Evolutionary conservation across 164 flowering plant species (phyloP).

Genomic region (Litsea cubeba): DNA sequence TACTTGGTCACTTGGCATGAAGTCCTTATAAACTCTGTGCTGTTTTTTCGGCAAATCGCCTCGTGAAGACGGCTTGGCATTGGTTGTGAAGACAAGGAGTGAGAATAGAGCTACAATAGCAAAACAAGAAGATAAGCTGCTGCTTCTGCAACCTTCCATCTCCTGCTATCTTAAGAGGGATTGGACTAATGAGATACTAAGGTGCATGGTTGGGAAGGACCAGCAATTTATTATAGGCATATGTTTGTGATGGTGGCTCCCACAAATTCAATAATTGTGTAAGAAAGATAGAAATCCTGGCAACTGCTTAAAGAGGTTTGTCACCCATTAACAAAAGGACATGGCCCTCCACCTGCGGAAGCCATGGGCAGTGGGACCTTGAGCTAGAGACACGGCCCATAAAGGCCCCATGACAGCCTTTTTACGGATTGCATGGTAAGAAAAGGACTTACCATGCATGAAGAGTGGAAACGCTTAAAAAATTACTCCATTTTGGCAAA

Average conservation of each 20-base stretch:
- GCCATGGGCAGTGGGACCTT: too few relatives aligned
- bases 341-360: too few relatives aligned
- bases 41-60: not conserved
- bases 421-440: too few relatives aligned
- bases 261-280: not conserved
- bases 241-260: not conserved
- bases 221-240: not conserved
- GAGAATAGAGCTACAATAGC: not conserved
- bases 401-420: too few relatives aligned
- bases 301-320: too few relatives aligned
- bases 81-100: not conserved
- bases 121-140: not conserved
- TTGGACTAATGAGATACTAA: not conserved
- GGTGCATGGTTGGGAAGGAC: not conserved
- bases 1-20: constrained; percentile 39
- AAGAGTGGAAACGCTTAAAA: too few relatives aligned
- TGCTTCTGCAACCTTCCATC: not conserved
- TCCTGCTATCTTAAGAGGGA: not conserved
- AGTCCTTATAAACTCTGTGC: constrained; percentile 32
- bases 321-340: too few relatives aligned
- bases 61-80: not conserved
- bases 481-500: too few relatives aligned
- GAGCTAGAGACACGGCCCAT: too few relatives aligned
- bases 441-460: too few relatives aligned
- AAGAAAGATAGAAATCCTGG: too few relatives aligned